Conservation (phyloP, 176 grass and related monocot species). For the Carex pumila region DNA sequence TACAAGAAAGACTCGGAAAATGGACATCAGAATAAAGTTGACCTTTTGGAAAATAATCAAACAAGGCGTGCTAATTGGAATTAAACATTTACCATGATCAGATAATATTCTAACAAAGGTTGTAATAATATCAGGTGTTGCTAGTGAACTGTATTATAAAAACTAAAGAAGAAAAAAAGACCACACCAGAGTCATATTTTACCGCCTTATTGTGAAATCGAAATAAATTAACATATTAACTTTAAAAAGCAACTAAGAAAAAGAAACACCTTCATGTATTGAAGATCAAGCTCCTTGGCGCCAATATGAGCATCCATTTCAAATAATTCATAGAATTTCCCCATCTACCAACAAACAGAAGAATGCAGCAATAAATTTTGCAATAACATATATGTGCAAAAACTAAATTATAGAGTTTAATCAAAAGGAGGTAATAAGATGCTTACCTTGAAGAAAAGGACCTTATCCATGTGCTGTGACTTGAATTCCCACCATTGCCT, state of each 20-base stretch:
- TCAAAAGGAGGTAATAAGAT: constrained; percentile 7
- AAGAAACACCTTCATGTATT: constrained; percentile 80
- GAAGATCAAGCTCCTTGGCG: constrained; percentile 88
- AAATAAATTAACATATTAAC: background rate
- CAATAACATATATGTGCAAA: constrained; percentile 9
- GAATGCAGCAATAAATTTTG: constrained; percentile 13
- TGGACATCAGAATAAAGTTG: background rate
- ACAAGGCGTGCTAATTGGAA: background rate
- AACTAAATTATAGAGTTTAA: background rate
- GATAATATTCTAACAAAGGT: background rate
- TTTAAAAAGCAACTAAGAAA: background rate
- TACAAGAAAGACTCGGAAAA: background rate
- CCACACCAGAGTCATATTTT: background rate
- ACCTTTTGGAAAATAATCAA: background rate
- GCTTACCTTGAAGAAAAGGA: constrained; percentile 92
- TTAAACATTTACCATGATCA: background rate
- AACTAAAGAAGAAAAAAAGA: background rate
- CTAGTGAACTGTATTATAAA: background rate
- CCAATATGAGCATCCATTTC: constrained; percentile 99
- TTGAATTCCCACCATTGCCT: constrained; percentile 99
- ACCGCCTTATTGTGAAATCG: background rate
- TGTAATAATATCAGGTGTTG: background rate
- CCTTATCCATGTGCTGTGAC: constrained; percentile 95
- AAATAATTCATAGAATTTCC: constrained; percentile 93
- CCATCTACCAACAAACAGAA: constrained; percentile 63